These are phyloP conservation scores for Verticillium albo-atrum DNA, from an alignment of 2,329 filamentous ascomycete genomes.

Conservation along the genomic window DNA sequence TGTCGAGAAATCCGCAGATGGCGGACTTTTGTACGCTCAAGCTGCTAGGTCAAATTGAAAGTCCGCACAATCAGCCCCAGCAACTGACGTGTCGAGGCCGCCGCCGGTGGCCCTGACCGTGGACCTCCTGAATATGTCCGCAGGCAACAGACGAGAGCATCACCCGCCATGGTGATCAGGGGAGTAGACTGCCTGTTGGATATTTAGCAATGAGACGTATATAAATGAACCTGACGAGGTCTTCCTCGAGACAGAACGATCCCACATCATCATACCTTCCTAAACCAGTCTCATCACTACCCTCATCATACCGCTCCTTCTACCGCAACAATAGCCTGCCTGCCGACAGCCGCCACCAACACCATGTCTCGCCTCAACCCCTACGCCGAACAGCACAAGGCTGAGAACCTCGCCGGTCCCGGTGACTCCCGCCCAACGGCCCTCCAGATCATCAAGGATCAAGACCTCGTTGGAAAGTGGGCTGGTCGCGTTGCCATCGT, in stretches of 20 bases:
- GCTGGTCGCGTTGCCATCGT: constrained; percentile 34
- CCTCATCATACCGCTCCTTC: too few species aligned
- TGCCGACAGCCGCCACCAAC: too few species aligned
- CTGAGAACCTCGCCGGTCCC: constrained; percentile 17
- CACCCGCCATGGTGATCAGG: too few species aligned
- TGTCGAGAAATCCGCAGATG: not conserved
- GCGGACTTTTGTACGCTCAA: not conserved
- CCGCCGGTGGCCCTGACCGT: too few species aligned
- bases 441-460: constrained; percentile 31
- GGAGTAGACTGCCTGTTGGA: too few species aligned
- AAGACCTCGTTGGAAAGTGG: constrained; percentile 22
- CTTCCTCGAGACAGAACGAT: too few species aligned
- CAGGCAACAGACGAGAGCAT: too few species aligned
- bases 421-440: constrained; percentile 36
- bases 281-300: not conserved
- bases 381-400: constrained; percentile 4
- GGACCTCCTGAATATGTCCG: too few species aligned
- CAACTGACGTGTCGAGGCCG: not conserved
- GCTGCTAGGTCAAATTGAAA: not conserved
- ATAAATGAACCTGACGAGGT: too few species aligned
- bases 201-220: too few species aligned
- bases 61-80: not conserved
- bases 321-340: too few species aligned
- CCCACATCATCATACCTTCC: not conserved
- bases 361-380: not conserved